These are phyloP conservation scores for Colletotrichum sp. DNA, from an alignment of 2,329 filamentous ascomycete genomes.

Conservation along the genomic window DNA sequence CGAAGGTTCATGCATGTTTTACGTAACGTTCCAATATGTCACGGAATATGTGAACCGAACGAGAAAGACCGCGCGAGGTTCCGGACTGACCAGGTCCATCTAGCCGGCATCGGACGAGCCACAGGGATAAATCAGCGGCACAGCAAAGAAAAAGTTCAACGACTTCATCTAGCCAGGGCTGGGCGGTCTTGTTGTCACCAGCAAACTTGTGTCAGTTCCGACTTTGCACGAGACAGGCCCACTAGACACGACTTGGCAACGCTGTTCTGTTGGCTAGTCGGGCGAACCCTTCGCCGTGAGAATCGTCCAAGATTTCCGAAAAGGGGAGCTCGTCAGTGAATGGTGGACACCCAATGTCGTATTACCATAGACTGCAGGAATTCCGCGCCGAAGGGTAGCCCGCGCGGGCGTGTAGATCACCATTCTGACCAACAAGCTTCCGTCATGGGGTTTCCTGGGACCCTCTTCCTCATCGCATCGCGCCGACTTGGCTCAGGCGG, in stretches of 20 bases:
- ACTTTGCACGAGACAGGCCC: conserved; percentile 1
- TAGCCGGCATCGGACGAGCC: neutral
- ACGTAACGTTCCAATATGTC: conserved; percentile 1
- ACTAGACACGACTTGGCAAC: neutral
- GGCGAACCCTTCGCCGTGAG: neutral
- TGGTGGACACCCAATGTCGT: neutral
- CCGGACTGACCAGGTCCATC: neutral
- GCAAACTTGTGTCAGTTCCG: neutral
- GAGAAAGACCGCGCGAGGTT: neutral
- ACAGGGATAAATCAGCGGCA: neutral
- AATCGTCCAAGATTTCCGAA: neutral
- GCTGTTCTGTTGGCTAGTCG: neutral
- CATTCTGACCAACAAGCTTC: neutral
- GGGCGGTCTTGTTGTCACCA: neutral
- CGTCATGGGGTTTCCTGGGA: neutral
- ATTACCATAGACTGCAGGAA: neutral
- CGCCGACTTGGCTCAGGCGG: neutral
- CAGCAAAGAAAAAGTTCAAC: neutral
- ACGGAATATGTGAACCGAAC: neutral
- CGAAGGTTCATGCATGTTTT: neutral
- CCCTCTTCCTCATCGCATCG: neutral
- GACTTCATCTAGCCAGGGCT: neutral
- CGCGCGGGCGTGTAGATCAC: neutral
- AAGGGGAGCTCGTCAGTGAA: neutral
- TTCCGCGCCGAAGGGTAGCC: neutral